These are phyloP conservation scores for Phoma sp. DNA, from an alignment of 2,329 filamentous ascomycete species.

Conservation along the genomic window DNA sequence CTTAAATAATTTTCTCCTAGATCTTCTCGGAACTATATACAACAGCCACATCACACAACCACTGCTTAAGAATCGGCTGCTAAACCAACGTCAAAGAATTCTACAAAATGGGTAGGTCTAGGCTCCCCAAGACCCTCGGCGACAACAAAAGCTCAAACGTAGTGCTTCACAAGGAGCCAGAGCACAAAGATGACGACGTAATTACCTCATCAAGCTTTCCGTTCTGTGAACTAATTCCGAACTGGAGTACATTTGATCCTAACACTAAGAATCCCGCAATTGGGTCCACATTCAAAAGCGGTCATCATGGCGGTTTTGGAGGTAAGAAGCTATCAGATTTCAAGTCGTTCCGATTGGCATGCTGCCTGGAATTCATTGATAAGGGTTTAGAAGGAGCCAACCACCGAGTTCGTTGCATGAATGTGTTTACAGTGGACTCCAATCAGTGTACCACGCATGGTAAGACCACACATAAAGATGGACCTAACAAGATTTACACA, in stretches of 20 bases:
- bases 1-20: too few relatives aligned
- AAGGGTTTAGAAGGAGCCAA: neutral
- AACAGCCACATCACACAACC: too few relatives aligned
- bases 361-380: conserved; percentile 14
- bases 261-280: neutral
- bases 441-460: conserved; percentile 3
- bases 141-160: neutral
- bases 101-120: neutral
- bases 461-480: conserved; percentile 9
- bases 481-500: conserved; percentile 16
- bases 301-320: neutral
- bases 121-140: neutral
- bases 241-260: neutral
- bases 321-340: conserved; percentile 6
- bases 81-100: too few relatives aligned
- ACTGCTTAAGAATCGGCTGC: too few relatives aligned
- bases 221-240: neutral
- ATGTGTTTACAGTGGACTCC: conserved; percentile 8
- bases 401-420: conserved; percentile 8
- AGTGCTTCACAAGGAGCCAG: neutral
- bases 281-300: neutral
- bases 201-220: neutral
- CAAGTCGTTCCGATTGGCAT: neutral
- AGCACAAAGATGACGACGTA: neutral
- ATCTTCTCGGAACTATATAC: too few relatives aligned